Evolutionary conservation across 1,284 basidiomycete genomes (phyloP).

Genomic region (Pseudozyma hubeiensis): DNA sequence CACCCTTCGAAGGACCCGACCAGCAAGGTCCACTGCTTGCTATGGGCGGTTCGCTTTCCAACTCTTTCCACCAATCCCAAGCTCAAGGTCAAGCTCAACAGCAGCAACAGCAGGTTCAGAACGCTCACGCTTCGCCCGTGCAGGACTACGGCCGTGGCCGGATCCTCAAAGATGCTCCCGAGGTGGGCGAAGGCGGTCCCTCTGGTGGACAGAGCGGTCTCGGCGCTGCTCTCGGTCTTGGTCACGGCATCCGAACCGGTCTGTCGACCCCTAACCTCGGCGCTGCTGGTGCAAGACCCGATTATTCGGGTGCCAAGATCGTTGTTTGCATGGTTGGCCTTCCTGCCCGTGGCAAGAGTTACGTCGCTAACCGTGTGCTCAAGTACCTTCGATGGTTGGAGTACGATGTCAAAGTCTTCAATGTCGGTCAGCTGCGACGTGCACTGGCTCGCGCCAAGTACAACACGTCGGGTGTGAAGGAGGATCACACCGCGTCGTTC

Average conservation of each 20-base stretch:
- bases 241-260: slow-evolving; percentile 43
- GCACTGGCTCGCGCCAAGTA: slow-evolving; percentile 81
- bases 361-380: slow-evolving; percentile 68
- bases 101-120: slow-evolving; percentile 10
- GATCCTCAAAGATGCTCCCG: slow-evolving; percentile 45
- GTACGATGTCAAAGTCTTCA: slow-evolving; percentile 98
- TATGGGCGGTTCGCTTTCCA: slow-evolving; percentile 44
- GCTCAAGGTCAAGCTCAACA: slow-evolving; percentile 29
- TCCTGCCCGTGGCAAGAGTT: slow-evolving; percentile 67
- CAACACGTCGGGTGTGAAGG: slow-evolving; percentile 79
- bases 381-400: slow-evolving; percentile 81
- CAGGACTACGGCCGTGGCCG: slow-evolving; percentile 33
- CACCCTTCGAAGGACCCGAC: slow-evolving; percentile 32
- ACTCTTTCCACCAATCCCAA: slow-evolving; percentile 38
- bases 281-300: slow-evolving; percentile 85
- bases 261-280: slow-evolving; percentile 55
- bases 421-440: slow-evolving; percentile 93
- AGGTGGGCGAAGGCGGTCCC: slow-evolving; percentile 49
- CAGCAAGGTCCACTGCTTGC: slow-evolving; percentile 17
- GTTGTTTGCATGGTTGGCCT: slow-evolving; percentile 90
- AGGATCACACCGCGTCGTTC: slow-evolving; percentile 90
- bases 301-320: slow-evolving; percentile 98
- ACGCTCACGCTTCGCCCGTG: slow-evolving; percentile 10
- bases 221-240: slow-evolving; percentile 44
- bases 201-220: slow-evolving; percentile 36